Evolutionary conservation across 345 rosid genomes (phyloP), one percentile per base, ranked within the genome.

Genomic region (Gossypium australe): DNA sequence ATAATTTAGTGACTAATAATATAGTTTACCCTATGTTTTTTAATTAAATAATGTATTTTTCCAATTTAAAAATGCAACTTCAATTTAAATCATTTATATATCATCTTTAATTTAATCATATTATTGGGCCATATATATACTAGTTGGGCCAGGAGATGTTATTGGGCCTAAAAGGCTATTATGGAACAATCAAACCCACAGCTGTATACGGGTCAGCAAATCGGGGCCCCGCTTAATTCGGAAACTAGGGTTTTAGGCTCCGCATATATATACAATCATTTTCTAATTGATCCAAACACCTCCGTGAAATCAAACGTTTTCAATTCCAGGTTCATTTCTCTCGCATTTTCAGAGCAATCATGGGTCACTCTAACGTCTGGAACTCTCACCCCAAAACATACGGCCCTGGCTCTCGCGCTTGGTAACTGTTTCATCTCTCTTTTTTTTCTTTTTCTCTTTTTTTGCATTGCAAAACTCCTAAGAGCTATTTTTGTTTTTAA

Each of bases 341-440:
- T 34, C 41, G 41, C 29, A 22, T 57, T 56, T 20, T 22, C 61
- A 10, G 20, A 24, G 41, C 51, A 25, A 57, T 61, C 67, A 86
- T 86, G 87, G 89, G 89, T 63, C 89, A 86, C 81, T 44, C 86
- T 29, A 86, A 86, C 79, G 78, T 86, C 17, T 86, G 87, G 89
- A 86, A 82, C 71, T 77, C 86, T 74, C 89, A 86, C 80, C 89
- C 89, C 24, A 84, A 86, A 76, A 84, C 52, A 67, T 74, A 82
- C 78, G 89, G 89, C 16, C 87, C 89, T 17, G 87, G 89, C 14
- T 86, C 89, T 70, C 86, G 89, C 18, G 62, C 87, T 20, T 86
- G 89, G 89, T 84, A 72, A 34, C 7, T 34, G 41, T 34, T 34
- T 34, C 41, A 34, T 34, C 7, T 34, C 41, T 5, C 41, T 34